phyloP scores from a whole-genome alignment of 768 basidiomycete genomes.

The Naganishia vaughanmartiniae region DNA sequence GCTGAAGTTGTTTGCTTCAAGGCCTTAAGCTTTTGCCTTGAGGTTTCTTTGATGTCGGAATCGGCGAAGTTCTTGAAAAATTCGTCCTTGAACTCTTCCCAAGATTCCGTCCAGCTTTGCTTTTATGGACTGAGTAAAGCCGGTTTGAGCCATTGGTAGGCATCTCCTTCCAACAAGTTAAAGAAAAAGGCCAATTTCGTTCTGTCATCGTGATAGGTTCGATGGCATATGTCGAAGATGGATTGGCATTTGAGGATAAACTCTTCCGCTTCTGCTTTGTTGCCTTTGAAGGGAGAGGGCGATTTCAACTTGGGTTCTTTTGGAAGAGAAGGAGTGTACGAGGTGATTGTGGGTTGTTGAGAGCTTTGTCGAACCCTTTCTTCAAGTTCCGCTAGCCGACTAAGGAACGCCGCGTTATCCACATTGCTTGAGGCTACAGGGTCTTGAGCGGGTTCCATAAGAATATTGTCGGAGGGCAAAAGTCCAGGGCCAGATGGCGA shows the following conservation, averaged over 20 bases:
- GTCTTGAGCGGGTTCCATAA: no score
- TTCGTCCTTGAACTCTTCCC: slow-evolving; percentile 2
- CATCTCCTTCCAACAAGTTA: slow-evolving; percentile 3
- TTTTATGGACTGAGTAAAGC: not conserved
- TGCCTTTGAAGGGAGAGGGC: not conserved
- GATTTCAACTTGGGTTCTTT: not conserved
- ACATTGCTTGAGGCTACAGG: no score
- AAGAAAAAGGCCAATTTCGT: not conserved
- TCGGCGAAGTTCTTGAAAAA: slow-evolving; percentile 4
- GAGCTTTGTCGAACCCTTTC: no score
- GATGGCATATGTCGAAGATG: slow-evolving; percentile 1
- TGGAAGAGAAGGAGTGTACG: not conserved
- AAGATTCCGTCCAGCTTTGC: not conserved
- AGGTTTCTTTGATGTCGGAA: slow-evolving; percentile 4
- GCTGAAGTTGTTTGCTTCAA: slow-evolving; percentile 6
- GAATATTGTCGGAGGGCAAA: no score
- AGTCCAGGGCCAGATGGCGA: no score
- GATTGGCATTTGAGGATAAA: slow-evolving; percentile 8
- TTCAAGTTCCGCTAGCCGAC: no score
- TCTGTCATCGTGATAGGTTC: slow-evolving; percentile 9
- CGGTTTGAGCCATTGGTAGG: slow-evolving; percentile 14
- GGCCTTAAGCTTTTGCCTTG: not conserved
- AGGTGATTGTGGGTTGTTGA: no score
- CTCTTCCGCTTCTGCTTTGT: not conserved
- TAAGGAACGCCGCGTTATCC: no score